A percentile compares a stretch with the other conserved stretches of the same genome.
Evolutionary conservation across 2,329 filamentous ascomycete genomes (phyloP).

Genomic region (Bertia moriformis): DNA sequence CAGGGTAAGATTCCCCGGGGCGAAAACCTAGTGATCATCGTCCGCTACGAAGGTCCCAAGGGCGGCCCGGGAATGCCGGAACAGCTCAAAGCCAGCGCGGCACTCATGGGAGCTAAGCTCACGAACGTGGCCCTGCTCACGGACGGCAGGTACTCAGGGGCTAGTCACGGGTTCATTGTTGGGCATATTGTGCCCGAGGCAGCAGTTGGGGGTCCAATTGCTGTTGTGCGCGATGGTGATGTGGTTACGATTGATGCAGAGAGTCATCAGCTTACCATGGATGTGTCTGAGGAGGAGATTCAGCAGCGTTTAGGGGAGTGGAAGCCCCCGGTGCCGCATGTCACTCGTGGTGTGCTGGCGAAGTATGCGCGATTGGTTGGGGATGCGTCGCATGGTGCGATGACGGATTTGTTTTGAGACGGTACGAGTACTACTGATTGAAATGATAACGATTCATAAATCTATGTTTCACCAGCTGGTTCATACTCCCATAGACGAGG

Average conservation of each 20-base stretch:
- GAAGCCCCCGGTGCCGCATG: slow-evolving; percentile 56
- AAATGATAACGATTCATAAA: slow-evolving; percentile 1
- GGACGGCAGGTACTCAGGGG: slow-evolving; percentile 78
- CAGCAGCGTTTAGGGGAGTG: slow-evolving; percentile 46
- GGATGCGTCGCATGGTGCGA: slow-evolving; percentile 80
- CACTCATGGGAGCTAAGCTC: slow-evolving; percentile 83
- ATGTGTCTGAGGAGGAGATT: slow-evolving; percentile 60
- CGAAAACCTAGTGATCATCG: slow-evolving; percentile 77
- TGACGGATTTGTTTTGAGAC: slow-evolving; percentile 66
- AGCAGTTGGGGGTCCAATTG: slow-evolving; percentile 76
- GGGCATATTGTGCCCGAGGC: slow-evolving; percentile 88
- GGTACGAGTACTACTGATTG: no score
- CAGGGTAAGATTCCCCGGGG: slow-evolving; percentile 51
- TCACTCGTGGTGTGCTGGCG: slow-evolving; percentile 70
- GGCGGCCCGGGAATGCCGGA: slow-evolving; percentile 95
- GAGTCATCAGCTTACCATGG: slow-evolving; percentile 55
- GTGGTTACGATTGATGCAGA: slow-evolving; percentile 75
- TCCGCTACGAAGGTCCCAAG: slow-evolving; percentile 86
- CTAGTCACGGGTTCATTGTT: slow-evolving; percentile 82
- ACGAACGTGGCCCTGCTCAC: slow-evolving; percentile 83
- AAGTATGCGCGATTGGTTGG: slow-evolving; percentile 83
- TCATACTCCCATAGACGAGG: no score
- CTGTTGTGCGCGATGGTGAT: slow-evolving; percentile 67
- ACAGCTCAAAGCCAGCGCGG: slow-evolving; percentile 73
- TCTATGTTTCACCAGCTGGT: no score